phyloP scores from a whole-genome alignment of 129 eudicot species.

The Lonicera japonica region DNA sequence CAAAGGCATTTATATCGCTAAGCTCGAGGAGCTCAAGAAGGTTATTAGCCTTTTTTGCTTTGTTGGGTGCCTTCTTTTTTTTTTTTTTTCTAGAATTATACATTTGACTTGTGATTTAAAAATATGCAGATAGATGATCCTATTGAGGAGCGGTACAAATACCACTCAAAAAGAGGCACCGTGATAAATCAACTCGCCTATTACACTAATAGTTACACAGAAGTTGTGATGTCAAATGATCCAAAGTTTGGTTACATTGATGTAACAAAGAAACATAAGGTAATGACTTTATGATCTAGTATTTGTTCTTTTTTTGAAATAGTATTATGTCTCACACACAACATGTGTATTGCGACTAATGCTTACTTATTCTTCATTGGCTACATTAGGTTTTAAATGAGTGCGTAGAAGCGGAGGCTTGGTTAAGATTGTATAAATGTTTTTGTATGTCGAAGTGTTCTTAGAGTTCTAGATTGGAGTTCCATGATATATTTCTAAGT shows the following conservation, averaged over 20 bases:
- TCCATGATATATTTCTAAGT: too few relatives aligned
- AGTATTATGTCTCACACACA: neutral
- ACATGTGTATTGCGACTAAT: neutral
- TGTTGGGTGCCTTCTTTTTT: neutral
- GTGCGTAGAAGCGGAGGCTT: slow-evolving; percentile 77
- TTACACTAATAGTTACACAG: slow-evolving; percentile 57
- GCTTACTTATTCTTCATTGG: slow-evolving; percentile 5
- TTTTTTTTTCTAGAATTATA: neutral
- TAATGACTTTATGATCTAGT: neutral
- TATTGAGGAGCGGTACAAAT: slow-evolving; percentile 73
- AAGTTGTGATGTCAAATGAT: slow-evolving; percentile 68
- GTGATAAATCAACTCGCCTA: slow-evolving; percentile 37
- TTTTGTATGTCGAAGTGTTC: too few relatives aligned
- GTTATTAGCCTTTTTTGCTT: slow-evolving; percentile 10
- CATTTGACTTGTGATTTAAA: slow-evolving; percentile 4
- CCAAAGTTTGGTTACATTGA: slow-evolving; percentile 88
- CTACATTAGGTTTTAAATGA: slow-evolving; percentile 53
- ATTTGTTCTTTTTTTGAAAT: neutral
- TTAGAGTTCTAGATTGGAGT: too few relatives aligned
- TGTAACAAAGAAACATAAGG: slow-evolving; percentile 70
- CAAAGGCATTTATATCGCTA: slow-evolving; percentile 72
- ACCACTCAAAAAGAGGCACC: slow-evolving; percentile 60
- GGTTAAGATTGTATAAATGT: too few relatives aligned
- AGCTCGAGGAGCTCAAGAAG: slow-evolving; percentile 91
- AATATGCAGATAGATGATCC: slow-evolving; percentile 74